Percentiles rank a stretch among this genome's conserved stretches.
Conservation (phyloP, 2,329 filamentous ascomycete species). For the Cladosporium colombiae region DNA sequence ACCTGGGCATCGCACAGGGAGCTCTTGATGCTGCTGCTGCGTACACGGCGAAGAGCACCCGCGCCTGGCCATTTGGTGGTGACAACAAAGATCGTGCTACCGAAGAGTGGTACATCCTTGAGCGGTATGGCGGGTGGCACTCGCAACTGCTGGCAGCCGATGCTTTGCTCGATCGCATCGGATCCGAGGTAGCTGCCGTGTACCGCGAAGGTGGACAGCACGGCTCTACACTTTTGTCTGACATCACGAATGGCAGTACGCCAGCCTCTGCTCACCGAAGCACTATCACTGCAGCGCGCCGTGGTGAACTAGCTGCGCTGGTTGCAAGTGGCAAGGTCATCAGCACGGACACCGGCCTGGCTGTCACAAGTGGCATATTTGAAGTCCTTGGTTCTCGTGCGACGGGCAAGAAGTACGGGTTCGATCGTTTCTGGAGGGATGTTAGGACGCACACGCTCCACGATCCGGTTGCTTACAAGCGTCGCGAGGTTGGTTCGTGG, state of each 20-base stretch:
- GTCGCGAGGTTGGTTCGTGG: conserved; percentile 61
- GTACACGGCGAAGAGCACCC: conserved; percentile 59
- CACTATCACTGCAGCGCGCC: conserved; percentile 52
- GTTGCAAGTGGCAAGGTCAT: conserved; percentile 65
- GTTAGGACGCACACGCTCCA: conserved; percentile 66
- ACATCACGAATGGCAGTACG: conserved; percentile 29
- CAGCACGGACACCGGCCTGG: conserved; percentile 60
- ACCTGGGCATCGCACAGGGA: conserved; percentile 63
- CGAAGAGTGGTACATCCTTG: conserved; percentile 67
- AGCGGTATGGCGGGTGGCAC: conserved; percentile 64
- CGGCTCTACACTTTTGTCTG: conserved; percentile 27
- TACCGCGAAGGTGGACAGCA: conserved; percentile 42
- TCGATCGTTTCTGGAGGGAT: conserved; percentile 68
- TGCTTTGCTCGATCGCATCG: conserved; percentile 59
- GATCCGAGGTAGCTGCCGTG: conserved; percentile 49
- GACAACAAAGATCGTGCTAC: conserved; percentile 61
- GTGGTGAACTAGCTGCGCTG: conserved; percentile 64
- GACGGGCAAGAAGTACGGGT: conserved; percentile 58
- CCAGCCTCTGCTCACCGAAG: conserved; percentile 35
- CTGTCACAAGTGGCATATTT: conserved; percentile 63
- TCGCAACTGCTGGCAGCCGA: conserved; percentile 63
- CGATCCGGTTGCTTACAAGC: conserved; percentile 69
- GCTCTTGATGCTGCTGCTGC: conserved; percentile 56
- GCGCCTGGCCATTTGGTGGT: conserved; percentile 65
- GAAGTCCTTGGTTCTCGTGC: conserved; percentile 63